Evolutionary conservation across 2,329 filamentous ascomycete genomes (phyloP).

Genomic region (Cordyceps militaris): DNA sequence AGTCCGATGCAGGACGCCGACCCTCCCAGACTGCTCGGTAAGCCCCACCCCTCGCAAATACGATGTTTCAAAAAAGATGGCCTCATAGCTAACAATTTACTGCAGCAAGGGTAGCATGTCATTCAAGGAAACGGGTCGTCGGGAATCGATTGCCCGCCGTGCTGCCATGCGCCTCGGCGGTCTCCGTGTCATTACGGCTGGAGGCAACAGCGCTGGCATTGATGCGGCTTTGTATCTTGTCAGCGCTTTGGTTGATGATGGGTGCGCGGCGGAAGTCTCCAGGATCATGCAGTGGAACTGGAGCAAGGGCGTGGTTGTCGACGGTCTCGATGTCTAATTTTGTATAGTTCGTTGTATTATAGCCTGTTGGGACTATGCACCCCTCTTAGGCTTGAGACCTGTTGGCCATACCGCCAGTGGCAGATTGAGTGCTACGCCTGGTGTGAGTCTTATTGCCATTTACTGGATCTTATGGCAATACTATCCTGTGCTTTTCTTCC

Average conservation of each 20-base stretch:
- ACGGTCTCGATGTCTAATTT: constrained; percentile 71
- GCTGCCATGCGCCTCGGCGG: constrained; percentile 66
- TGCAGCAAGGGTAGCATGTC: constrained; percentile 75
- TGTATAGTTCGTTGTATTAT: constrained; percentile 11
- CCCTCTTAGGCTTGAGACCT: constrained; percentile 4
- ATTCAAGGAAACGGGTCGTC: constrained; percentile 68
- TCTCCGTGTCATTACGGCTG: constrained; percentile 69
- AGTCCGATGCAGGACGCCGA: constrained; percentile 57
- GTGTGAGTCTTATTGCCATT: constrained; percentile 4
- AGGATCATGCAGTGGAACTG: constrained; percentile 74
- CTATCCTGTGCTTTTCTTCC: not conserved
- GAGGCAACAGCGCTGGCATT: constrained; percentile 71
- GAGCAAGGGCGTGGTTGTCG: constrained; percentile 78
- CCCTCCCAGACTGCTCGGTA: constrained; percentile 53
- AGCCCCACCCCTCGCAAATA: constrained; percentile 23
- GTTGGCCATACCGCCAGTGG: constrained; percentile 8
- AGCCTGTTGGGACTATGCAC: constrained; percentile 12
- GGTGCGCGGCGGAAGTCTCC: constrained; percentile 68
- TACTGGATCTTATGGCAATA: not conserved
- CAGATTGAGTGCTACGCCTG: constrained; percentile 4
- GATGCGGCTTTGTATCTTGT: constrained; percentile 82
- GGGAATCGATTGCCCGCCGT: constrained; percentile 74
- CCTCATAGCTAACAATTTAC: constrained; percentile 17
- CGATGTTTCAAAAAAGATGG: not conserved
- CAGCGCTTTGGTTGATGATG: constrained; percentile 72